Conservation (phyloP, 441 rosid genomes). For the Flueggea neowawraea region DNA sequence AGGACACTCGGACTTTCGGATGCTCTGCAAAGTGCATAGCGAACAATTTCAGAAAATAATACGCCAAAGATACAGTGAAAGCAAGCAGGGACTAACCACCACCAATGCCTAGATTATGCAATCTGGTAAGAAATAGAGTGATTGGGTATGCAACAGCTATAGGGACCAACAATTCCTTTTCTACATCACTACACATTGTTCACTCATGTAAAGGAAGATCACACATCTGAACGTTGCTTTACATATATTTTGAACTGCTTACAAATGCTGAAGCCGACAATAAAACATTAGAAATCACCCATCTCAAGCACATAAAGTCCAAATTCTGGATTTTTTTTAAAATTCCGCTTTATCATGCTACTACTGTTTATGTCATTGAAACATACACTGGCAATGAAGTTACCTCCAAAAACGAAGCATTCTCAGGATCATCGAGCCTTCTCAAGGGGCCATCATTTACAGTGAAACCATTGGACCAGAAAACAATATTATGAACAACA, state of each 20-base stretch:
- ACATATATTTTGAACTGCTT: no score
- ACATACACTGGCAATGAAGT: neutral
- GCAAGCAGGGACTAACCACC: neutral
- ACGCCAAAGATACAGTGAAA: neutral
- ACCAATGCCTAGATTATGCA: neutral
- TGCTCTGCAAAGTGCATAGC: conserved; percentile 47
- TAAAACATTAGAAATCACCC: no score
- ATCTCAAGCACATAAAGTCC: no score
- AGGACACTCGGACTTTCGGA: conserved; percentile 93
- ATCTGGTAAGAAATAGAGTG: no score
- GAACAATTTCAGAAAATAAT: neutral
- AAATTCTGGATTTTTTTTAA: neutral
- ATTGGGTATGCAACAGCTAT: no score
- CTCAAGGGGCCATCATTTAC: conserved; percentile 92
- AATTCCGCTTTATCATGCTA: no score
- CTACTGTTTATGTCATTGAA: conserved; percentile 3
- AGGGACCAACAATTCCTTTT: no score
- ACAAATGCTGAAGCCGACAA: no score
- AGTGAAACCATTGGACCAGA: conserved; percentile 96
- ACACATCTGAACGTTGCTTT: no score
- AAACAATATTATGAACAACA: conserved; percentile 78
- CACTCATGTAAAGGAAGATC: no score
- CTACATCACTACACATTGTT: no score
- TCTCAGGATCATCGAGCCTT: conserved; percentile 91
- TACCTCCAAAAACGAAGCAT: conserved; percentile 96